Evolutionary conservation across 768 basidiomycete genomes (phyloP).

Genomic region (Hygrocybe punicea): DNA sequence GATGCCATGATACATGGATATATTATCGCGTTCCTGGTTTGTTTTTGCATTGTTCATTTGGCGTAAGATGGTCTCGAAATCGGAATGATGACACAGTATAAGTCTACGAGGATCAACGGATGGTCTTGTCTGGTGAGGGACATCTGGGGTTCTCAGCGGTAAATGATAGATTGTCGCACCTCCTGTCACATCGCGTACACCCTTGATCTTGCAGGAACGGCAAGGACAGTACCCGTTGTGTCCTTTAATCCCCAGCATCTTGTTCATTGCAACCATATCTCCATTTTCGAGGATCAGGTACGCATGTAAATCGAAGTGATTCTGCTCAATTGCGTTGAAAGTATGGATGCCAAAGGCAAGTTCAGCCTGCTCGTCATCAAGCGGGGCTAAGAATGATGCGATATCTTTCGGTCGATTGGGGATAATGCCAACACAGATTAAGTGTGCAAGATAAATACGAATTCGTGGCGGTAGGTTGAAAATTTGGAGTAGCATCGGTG

Average conservation of each 20-base stretch:
- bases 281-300: slow-evolving; percentile 28
- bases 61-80: slow-evolving; percentile 4
- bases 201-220: slow-evolving; percentile 33
- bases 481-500: slow-evolving; percentile 41
- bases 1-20: slow-evolving; percentile 29
- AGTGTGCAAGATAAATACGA: slow-evolving; percentile 33
- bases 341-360: slow-evolving; percentile 38
- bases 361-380: slow-evolving; percentile 35
- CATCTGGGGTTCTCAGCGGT: slow-evolving; percentile 18
- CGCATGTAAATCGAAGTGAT: slow-evolving; percentile 24
- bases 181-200: slow-evolving; percentile 7
- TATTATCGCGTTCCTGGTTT: slow-evolving; percentile 5
- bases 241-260: slow-evolving; percentile 35
- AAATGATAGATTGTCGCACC: slow-evolving; percentile 20
- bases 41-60: slow-evolving; percentile 9
- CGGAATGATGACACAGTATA: slow-evolving; percentile 19
- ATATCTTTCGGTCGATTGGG: slow-evolving; percentile 44
- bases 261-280: slow-evolving; percentile 35
- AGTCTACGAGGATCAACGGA: slow-evolving; percentile 20
- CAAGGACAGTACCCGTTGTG: slow-evolving; percentile 36
- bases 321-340: slow-evolving; percentile 26
- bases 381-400: slow-evolving; percentile 43
- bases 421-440: slow-evolving; percentile 45
- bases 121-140: slow-evolving; percentile 7
- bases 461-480: slow-evolving; percentile 35